Base-by-base conservation (phyloP, 225 moss, liverwort and hornwort species). In the Antitrichia curtipendula region DNA sequence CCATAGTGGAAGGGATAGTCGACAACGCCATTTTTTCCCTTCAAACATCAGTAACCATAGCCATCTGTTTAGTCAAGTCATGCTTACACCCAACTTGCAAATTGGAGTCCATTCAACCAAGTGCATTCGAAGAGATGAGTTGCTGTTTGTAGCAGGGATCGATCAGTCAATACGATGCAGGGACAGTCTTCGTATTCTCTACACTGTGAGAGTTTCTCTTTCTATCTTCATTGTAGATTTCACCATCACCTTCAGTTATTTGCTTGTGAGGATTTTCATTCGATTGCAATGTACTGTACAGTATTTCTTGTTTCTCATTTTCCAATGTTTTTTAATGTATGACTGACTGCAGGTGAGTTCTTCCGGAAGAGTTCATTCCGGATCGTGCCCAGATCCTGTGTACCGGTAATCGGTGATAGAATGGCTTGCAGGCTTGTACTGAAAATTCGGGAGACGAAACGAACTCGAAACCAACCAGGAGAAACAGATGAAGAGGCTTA, bases 351-450 rank as follows among this genome's bases (percentile, higher is more conserved):
- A 93, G 90, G 86, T 50, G 50, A 34, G 66, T 82, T 73, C 81
- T 92, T 63, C 31, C 90, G 86, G 89, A 90, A 86, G 90, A 92
- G 66, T 90, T 88, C 64, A 88, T 89, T 71, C 65, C 64, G 77
- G 91, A 92, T 83, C 89, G 89, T 45, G 76, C 87, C 25, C 80
- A 89, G 86, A 87, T 66, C 43, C 53, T 91, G 71, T 81, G 87
- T 21, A 43, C 12, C 76, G 23, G 36, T 22, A 23, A 63, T 86
- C 80, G 4, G 84, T 85, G 82, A 83, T 82, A 53, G 84, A 82
- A 63, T n/a, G 80, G 69, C 60, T 87, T 88, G 88, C 83, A 68
- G 49, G 62, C 80, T 82, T 47, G 61, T 54, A 86, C 69, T 15
- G 84, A 71, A 40, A 84, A 74, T 13, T 56, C 54, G 45, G 73